Conservation (phyloP, 2,329 filamentous ascomycete species). For the Hypoxylon sp. region DNA sequence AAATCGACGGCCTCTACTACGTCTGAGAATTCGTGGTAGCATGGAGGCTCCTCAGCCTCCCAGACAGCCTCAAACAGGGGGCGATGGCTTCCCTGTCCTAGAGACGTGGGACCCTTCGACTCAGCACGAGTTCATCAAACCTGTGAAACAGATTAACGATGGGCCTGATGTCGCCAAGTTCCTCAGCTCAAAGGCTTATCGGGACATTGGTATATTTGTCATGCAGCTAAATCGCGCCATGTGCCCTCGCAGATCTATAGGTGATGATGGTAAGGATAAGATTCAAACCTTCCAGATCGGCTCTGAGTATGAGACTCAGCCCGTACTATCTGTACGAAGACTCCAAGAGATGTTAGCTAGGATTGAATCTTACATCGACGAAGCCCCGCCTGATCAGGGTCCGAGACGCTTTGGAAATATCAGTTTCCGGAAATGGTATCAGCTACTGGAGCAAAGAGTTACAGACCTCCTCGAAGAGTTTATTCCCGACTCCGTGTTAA, state of each 20-base stretch:
- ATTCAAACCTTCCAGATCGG: slow-evolving; percentile 64
- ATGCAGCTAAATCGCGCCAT: slow-evolving; percentile 91
- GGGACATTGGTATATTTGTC: slow-evolving; percentile 87
- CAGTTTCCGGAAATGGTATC: slow-evolving; percentile 88
- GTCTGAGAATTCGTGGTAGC: background rate
- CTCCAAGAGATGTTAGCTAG: slow-evolving; percentile 76
- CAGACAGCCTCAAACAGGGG: slow-evolving; percentile 19
- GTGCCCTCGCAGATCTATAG: slow-evolving; percentile 72
- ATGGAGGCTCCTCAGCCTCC: slow-evolving; percentile 33
- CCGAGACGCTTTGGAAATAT: slow-evolving; percentile 93
- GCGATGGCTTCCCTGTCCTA: slow-evolving; percentile 54
- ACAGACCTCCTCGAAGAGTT: slow-evolving; percentile 68
- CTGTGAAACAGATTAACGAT: slow-evolving; percentile 86
- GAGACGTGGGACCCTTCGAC: slow-evolving; percentile 62
- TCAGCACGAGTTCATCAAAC: slow-evolving; percentile 72
- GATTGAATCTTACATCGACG: slow-evolving; percentile 76
- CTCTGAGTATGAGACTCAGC: slow-evolving; percentile 59
- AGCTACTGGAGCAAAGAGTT: slow-evolving; percentile 72
- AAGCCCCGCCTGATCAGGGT: slow-evolving; percentile 86
- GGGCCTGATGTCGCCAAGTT: slow-evolving; percentile 85
- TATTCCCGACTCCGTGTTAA: slow-evolving; percentile 60
- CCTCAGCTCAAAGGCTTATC: slow-evolving; percentile 83
- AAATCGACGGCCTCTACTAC: background rate
- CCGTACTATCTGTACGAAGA: slow-evolving; percentile 68
- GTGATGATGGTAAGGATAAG: slow-evolving; percentile 55